A percentile compares a stretch with the other conserved stretches of the same genome.
Evolutionary conservation across 805 yeast genomes (phyloP).

Genomic region (Tetrapisispora namnaoensis): DNA sequence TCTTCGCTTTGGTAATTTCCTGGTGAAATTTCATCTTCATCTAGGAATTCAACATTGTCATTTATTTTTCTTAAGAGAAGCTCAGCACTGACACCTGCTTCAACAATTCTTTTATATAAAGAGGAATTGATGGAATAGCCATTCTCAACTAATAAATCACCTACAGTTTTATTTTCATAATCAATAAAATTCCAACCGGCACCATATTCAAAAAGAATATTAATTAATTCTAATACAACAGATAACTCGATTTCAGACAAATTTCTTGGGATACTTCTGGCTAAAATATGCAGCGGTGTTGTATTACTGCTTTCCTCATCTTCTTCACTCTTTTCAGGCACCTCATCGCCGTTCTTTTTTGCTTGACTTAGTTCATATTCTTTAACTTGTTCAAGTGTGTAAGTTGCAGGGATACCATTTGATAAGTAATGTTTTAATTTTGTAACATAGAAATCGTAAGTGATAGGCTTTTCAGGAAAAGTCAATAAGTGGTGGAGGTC

Average conservation of each 20-base stretch:
- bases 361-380: slow-evolving; percentile 37
- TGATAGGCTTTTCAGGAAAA: slow-evolving; percentile 44
- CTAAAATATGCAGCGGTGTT: slow-evolving; percentile 68
- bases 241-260: slow-evolving; percentile 33
- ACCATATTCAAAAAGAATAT: slow-evolving; percentile 66
- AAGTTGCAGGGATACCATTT: slow-evolving; percentile 72
- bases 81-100: slow-evolving; percentile 89
- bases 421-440: slow-evolving; percentile 39
- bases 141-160: slow-evolving; percentile 60
- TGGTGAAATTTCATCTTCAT: slow-evolving; percentile 31
- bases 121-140: slow-evolving; percentile 31
- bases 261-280: slow-evolving; percentile 38
- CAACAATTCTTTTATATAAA: slow-evolving; percentile 45
- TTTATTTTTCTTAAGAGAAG: slow-evolving; percentile 62
- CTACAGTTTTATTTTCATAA: slow-evolving; percentile 67
- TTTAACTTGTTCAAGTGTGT: slow-evolving; percentile 67
- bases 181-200: slow-evolving; percentile 88
- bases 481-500: slow-evolving; percentile 58
- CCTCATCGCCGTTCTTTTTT: slow-evolving; percentile 5
- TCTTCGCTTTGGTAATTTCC: slow-evolving; percentile 3
- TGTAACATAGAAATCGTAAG: slow-evolving; percentile 32
- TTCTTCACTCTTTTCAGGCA: slow-evolving; percentile 16
- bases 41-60: slow-evolving; percentile 50
- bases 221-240: slow-evolving; percentile 46
- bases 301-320: slow-evolving; percentile 45